Percentiles rank a stretch among this genome's conserved stretches.
Evolutionary conservation across 192 early-diverging fungal species (phyloP).

Genomic region (Backusella macrospora): DNA sequence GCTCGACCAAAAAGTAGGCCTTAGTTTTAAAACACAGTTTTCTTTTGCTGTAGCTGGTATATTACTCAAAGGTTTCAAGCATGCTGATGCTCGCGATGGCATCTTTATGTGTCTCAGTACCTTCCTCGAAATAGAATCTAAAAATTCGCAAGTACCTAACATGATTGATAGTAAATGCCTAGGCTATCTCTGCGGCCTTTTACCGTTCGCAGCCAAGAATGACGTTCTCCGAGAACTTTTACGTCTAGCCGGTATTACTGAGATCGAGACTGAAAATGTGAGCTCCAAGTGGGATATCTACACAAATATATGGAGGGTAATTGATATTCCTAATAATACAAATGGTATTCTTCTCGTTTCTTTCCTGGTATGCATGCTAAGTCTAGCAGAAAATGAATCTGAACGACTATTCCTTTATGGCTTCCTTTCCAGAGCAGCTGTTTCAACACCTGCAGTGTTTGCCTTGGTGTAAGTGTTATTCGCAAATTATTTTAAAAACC

Average conservation of each 20-base stretch:
- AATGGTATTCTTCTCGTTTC: slow-evolving; percentile 64
- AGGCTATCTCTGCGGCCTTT: slow-evolving; percentile 75
- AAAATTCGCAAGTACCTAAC: slow-evolving; percentile 34
- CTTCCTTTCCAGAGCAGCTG: slow-evolving; percentile 71
- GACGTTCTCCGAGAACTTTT: slow-evolving; percentile 58
- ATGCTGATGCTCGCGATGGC: slow-evolving; percentile 68
- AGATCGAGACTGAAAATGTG: slow-evolving; percentile 43
- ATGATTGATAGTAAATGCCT: slow-evolving; percentile 51
- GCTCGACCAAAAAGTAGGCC: slow-evolving; percentile 69
- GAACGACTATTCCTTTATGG: slow-evolving; percentile 75
- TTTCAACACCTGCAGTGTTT: slow-evolving; percentile 68
- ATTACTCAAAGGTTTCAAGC: slow-evolving; percentile 80
- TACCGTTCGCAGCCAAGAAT: slow-evolving; percentile 73
- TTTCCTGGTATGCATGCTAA: slow-evolving; percentile 66
- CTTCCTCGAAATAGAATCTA: slow-evolving; percentile 70
- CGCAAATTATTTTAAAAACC: no score
- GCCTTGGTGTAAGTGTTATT: slow-evolving; percentile 64
- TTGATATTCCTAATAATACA: slow-evolving; percentile 62
- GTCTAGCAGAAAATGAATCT: slow-evolving; percentile 66
- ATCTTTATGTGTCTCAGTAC: slow-evolving; percentile 65
- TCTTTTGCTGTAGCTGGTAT: slow-evolving; percentile 78
- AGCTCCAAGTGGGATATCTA: slow-evolving; percentile 33
- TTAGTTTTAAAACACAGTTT: slow-evolving; percentile 84
- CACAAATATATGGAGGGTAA: slow-evolving; percentile 57
- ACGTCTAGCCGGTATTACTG: slow-evolving; percentile 50